Base-by-base conservation (phyloP, 306 rosid species). In the Trichosanthes truncata region DNA sequence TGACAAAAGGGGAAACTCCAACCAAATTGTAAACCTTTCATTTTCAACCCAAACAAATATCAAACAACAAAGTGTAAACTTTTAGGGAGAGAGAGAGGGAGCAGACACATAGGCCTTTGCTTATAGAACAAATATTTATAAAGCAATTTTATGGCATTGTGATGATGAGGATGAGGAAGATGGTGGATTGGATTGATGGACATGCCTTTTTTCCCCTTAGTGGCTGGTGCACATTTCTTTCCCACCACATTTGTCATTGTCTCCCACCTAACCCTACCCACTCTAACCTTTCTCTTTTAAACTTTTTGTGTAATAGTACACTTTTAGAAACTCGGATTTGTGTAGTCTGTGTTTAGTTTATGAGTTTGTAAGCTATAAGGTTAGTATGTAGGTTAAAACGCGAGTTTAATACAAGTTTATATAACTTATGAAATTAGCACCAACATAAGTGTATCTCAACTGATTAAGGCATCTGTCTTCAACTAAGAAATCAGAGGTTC, bases 241-340 rank as follows among this genome's bases (percentile, higher is more conserved):
- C 49, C 74, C 31, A 38, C 49, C 74, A 21, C 33, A 5, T 68
- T 68, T 68, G 35, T 41, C 75, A n/a, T 2, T 41, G 10, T 68
- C 75, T 68, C 75, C 75, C 75, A 68, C 75, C 53, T 41, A 68
- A 68, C 13, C 75, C 75, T 0, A 41, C 29, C 52, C 52, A 65
- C 72, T 65, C 12, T 8, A 62, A 26, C 45, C 25, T 6, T 35
- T 33, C 11, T 21, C 7, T 52, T 14, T 52, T 18, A 52, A 52
- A 51, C 0, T 0, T 49, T 15, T 49, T 17, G 55, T 2, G 14
- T 14, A 14, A 49, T 46, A 15, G 51, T 9, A 8, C 51, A 3
- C n/a, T 46, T 46, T 11, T 52, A 52, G 8, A 18, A 52, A 52
- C 17, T 11, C 7, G 23, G 18, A 1, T 55, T n/a, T 18, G 11